phyloP scores from a whole-genome alignment of 768 basidiomycete species.

The Pisolithus sp. region DNA sequence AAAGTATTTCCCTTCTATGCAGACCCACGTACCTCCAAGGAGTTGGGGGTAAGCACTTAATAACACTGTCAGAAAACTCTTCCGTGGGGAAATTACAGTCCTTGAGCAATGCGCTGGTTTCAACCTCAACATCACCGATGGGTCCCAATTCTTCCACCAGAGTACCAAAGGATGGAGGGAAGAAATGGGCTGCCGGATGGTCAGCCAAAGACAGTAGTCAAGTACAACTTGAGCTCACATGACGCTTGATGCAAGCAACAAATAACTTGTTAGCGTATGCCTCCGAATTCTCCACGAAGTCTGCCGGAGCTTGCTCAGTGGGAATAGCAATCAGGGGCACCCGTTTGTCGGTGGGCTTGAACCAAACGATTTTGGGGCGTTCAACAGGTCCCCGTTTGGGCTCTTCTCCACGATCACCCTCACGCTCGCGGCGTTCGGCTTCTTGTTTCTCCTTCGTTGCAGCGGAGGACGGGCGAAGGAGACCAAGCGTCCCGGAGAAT shows the following conservation, averaged over 20 bases:
- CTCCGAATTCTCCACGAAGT: conserved; percentile 94
- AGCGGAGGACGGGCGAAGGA: conserved; percentile 90
- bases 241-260: conserved; percentile 97
- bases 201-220: conserved; percentile 12
- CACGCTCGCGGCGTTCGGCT: conserved; percentile 93
- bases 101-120: conserved; percentile 94
- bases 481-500: conserved; percentile 94
- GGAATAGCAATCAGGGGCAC: conserved; percentile 98
- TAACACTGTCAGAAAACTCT: conserved; percentile 90
- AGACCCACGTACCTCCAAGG: conserved; percentile 73
- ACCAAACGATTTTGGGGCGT: conserved; percentile 99
- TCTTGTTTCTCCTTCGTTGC: conserved; percentile 99
- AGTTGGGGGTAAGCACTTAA: conserved; percentile 92
- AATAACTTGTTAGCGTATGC: conserved; percentile 86
- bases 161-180: conserved; percentile 97
- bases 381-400: conserved; percentile 73
- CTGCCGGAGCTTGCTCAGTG: conserved; percentile 93
- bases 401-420: conserved; percentile 86
- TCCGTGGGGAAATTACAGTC: conserved; percentile 99
- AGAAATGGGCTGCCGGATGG: conserved; percentile 64
- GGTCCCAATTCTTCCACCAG: conserved; percentile 96
- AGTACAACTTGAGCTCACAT: conserved; percentile 48
- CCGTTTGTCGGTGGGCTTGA: conserved; percentile 98
- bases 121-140: conserved; percentile 97
- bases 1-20: background rate